Evolutionary conservation across 2,329 filamentous ascomycete species (phyloP).

Genomic region (Fusarium liriodendri): DNA sequence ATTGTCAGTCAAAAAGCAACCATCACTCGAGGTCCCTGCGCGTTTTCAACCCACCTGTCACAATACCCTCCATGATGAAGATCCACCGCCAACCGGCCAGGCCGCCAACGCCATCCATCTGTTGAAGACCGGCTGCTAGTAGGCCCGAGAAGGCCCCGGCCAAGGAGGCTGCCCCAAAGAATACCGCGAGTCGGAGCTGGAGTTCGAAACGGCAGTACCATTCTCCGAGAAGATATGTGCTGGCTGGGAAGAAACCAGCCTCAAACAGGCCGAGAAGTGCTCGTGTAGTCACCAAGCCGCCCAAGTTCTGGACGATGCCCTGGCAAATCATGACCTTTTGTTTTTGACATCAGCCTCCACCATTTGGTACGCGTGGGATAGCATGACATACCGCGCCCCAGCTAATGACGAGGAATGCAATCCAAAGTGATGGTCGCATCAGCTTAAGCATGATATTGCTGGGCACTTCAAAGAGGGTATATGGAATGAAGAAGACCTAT

Average conservation of each 20-base stretch:
- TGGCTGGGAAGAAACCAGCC: slow-evolving; percentile 11
- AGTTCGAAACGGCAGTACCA: slow-evolving; percentile 7
- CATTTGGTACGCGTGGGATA: not conserved
- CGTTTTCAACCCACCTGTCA: not conserved
- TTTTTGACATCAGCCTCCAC: not conserved
- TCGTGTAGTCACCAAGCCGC: not conserved
- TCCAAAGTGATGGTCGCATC: not conserved
- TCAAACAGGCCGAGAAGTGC: not conserved
- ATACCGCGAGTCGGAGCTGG: slow-evolving; percentile 5
- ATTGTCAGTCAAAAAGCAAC: not conserved
- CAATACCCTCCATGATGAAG: slow-evolving; percentile 14
- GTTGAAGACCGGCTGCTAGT: not conserved
- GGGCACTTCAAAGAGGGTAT: not conserved
- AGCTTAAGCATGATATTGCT: not conserved
- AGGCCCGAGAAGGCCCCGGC: slow-evolving; percentile 13
- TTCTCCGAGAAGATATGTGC: not conserved
- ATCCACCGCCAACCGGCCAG: slow-evolving; percentile 17
- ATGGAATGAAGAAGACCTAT: not conserved
- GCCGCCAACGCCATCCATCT: slow-evolving; percentile 7
- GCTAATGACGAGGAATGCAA: not conserved
- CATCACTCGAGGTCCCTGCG: too few relatives aligned
- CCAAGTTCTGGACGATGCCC: not conserved
- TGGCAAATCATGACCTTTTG: not conserved
- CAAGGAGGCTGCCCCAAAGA: slow-evolving; percentile 8
- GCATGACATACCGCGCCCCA: not conserved